phyloP scores from a whole-genome alignment of 2,329 filamentous ascomycete species.

The Colletotrichum ledebouriae region DNA sequence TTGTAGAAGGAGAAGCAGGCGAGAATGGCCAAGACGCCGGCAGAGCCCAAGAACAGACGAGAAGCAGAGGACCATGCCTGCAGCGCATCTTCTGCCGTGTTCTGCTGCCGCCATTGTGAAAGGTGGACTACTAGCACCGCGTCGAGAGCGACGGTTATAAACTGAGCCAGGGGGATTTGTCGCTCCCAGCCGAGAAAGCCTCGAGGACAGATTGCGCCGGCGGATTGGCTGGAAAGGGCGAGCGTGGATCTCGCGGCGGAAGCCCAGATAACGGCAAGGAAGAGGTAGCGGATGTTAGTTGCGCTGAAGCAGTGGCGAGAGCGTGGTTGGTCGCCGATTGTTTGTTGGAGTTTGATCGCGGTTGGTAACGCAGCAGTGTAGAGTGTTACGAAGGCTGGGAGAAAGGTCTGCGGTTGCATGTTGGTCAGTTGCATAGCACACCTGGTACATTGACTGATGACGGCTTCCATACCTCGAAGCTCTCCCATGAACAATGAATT shows the following conservation, averaged over 20 bases:
- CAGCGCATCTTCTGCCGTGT: conserved; percentile 43
- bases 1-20: conserved; percentile 49
- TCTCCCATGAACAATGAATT: conserved; percentile 52
- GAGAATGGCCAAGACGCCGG: conserved; percentile 46
- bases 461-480: conserved; percentile 49
- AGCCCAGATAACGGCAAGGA: conserved; percentile 50
- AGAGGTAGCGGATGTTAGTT: conserved; percentile 41
- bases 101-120: conserved; percentile 46
- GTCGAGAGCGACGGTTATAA: conserved; percentile 48
- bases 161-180: conserved; percentile 49
- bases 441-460: neutral
- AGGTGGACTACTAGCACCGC: conserved; percentile 48
- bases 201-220: conserved; percentile 50
- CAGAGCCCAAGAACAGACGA: conserved; percentile 45
- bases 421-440: neutral
- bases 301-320: conserved; percentile 30
- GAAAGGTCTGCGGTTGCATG: conserved; percentile 47
- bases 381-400: conserved; percentile 48
- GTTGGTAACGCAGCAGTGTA: conserved; percentile 44
- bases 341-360: conserved; percentile 45
- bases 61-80: conserved; percentile 45
- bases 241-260: conserved; percentile 48
- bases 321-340: conserved; percentile 41
- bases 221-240: conserved; percentile 45
- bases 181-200: conserved; percentile 46